Base-by-base conservation (phyloP, 1,139 yeast species). In the Yamadazyma atlantica region DNA sequence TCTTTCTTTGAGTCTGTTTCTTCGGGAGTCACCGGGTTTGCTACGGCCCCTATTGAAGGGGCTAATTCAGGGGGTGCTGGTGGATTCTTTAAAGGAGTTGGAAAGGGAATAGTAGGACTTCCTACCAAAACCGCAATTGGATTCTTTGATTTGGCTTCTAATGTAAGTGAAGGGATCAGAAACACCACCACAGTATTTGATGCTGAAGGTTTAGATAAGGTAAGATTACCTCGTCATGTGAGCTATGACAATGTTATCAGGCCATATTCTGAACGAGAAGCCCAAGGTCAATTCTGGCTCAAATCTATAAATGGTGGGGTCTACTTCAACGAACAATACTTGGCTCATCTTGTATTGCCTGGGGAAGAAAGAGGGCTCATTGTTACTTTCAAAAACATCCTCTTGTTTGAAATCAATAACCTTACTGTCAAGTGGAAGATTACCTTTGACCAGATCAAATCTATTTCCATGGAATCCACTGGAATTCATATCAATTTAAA, bases 91-190 rank as follows among this genome's bases (percentile, higher is more conserved):
- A 87, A 80, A 56, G 98, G 99, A 0, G 59, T 94, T 8, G 98
- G 98, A 6, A 86, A 84, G 53, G 98, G 98, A n/a, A 58, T 94
- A 16, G 79, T 94, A 39, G 98, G 98, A 0, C 66, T 94, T 28
- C 98, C 98, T 0, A 89, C 98, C 0, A 94, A 94, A 62, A 88
- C 98, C 0, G 96, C 97, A 0, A 89, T 92, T 53, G 99, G 99
- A 6, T 60, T 92, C 24, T 84, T 94, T 53, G 99, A 94, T 57
- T 70, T 94, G 48, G 96, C 98, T 0, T 85, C 88, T 34, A 90
- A 88, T 61, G 82, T 92, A 21, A 83, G 96, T 64, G 97, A 90
- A 58, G 97, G 97, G 17, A 90, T 94, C 35, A 75, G 92, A 43
- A 89, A 85, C 57, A 87, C 97, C 0, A 88, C 99, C 0, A 87